Evolutionary conservation across 768 basidiomycete genomes (phyloP), one percentile per base, ranked within the genome.

Genomic region (Leucogyrophana mollusca): DNA sequence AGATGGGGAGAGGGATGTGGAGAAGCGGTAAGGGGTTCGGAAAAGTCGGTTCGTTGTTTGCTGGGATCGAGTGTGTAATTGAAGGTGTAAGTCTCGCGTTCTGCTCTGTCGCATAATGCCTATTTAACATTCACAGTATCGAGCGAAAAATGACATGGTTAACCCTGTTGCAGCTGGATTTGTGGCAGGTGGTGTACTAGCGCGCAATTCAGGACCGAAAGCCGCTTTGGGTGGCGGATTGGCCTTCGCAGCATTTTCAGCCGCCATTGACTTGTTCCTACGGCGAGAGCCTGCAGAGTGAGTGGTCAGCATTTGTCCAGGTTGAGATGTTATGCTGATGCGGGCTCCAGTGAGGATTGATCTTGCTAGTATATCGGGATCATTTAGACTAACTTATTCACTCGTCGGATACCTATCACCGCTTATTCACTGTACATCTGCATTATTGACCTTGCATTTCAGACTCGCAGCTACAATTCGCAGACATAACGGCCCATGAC

Each of bases 1-100:
- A 97, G 49, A 97, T 96, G 90, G 94, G 94, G 1, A 81, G 77
- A 54, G 87, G 85, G 25, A 95, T 97, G 92, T 92, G 82, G 82
- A 73, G 76, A 22, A 88, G 77, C 40, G 94, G 95, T 16, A 94
- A 87, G 65, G 87, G 92, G 1, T 97, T 97, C 59, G 94, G 84
- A 0, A 94, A 93, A 72, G 91, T 98, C 37, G 95, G 93, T 14
- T 90, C 90, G 10, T 59, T 98, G 35, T 98, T 90, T 63, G 87
- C 93, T n/a, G 94, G 94, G 21, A 83, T 91, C 7, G 95, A 98
- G 69, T 98, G 95, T 57, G 85, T 92, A 46, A 87, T 97, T 45
- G 95, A 98, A 71, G 89, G 85, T 54, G 94, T 90, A 67, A 62
- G 93, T 83, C 13, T 16, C 20, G 23, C 37, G 30, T 40, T 20